Conservation (phyloP, 208 protist species). For the Naegleria lovaniensis region DNA sequence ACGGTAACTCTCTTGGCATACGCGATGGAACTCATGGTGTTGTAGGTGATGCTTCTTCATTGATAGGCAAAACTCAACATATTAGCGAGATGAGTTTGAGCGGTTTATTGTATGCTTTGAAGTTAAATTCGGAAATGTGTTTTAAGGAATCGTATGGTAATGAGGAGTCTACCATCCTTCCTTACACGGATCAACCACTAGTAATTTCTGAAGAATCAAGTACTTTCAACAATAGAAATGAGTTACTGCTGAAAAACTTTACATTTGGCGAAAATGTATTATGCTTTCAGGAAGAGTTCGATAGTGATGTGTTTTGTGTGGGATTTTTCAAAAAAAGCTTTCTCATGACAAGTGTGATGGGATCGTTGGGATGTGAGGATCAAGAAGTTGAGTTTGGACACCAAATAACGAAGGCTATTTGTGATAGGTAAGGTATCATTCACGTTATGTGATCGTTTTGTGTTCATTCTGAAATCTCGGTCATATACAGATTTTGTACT, state of each 20-base stretch:
- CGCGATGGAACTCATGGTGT: not conserved
- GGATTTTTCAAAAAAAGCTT: no score
- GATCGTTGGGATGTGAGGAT: not conserved
- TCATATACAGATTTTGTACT: not conserved
- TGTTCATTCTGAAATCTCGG: no score
- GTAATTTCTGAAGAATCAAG: no score
- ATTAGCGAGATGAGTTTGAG: not conserved
- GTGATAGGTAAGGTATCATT: not conserved
- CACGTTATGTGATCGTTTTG: no score
- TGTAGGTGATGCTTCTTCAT: not conserved
- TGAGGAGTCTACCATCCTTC: not conserved
- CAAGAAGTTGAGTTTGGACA: not conserved
- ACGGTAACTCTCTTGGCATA: no score
- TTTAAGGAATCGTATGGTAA: not conserved
- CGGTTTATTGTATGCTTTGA: not conserved
- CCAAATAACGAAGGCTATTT: not conserved
- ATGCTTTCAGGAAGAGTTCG: no score
- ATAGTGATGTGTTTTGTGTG: no score
- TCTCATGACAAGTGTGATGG: no score
- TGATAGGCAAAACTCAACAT: not conserved
- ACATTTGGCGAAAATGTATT: no score
- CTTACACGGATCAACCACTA: no score
- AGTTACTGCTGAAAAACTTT: no score
- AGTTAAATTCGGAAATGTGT: not conserved
- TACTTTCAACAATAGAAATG: no score